These are phyloP conservation scores for Jacaranda mimosifolia DNA, from an alignment of 257 asterid species.

Conservation along the genomic window DNA sequence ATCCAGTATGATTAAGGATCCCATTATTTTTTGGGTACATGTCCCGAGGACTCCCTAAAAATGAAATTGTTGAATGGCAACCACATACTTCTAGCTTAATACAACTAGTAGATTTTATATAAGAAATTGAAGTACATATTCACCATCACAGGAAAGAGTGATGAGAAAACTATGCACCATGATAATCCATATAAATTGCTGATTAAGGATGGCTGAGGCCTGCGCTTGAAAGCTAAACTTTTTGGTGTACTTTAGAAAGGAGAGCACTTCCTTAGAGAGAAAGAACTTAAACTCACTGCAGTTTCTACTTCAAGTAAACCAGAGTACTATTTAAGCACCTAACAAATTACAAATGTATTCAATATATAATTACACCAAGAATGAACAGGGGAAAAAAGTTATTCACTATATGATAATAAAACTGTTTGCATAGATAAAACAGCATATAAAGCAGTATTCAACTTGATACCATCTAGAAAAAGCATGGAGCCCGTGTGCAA, in stretches of 20 bases:
- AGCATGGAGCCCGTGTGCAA: conserved; percentile 13
- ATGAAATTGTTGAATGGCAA: neutral
- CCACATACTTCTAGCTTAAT: conserved; percentile 14
- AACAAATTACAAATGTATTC: neutral
- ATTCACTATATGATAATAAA: neutral
- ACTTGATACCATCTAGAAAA: conserved; percentile 20
- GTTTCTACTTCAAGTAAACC: conserved; percentile 29
- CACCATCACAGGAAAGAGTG: neutral
- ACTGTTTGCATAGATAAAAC: neutral
- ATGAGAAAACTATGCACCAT: neutral
- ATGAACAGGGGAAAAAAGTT: neutral
- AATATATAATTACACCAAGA: neutral
- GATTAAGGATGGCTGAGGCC: conserved; percentile 12
- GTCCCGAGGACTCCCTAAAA: conserved; percentile 11
- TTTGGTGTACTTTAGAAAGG: conserved; percentile 2
- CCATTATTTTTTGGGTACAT: conserved; percentile 11
- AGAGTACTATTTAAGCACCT: conserved; percentile 11
- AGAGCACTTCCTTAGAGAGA: neutral
- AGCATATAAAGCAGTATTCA: neutral
- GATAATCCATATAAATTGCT: conserved; percentile 2
- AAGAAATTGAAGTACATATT: neutral
- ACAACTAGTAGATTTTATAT: neutral
- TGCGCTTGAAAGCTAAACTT: neutral
- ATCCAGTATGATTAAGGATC: conserved; percentile 36
- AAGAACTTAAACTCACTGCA: conserved; percentile 12